Conservation (phyloP, 345 rosid genomes). For the Bruguiera parviflora region DNA sequence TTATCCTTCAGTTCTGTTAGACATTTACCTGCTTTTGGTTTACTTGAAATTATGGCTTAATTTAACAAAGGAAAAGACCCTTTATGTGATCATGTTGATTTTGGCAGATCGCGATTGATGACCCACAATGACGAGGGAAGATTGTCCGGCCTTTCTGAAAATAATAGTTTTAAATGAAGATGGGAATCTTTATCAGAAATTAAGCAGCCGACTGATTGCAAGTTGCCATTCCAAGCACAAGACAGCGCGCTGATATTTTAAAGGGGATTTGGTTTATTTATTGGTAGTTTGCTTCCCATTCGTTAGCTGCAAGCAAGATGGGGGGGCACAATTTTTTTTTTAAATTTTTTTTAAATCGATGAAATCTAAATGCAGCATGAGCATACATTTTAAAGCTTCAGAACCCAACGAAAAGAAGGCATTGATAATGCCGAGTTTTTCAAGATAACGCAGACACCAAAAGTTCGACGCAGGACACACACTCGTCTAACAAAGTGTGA, state of each 20-base stretch:
- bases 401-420: too few relatives aligned
- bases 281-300: neutral
- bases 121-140: neutral
- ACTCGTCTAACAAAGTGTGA: too few relatives aligned
- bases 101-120: slow-evolving; percentile 13
- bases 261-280: too few relatives aligned
- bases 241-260: neutral
- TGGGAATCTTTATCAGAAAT: neutral
- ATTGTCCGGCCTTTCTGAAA: neutral
- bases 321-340: too few relatives aligned
- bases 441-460: too few relatives aligned
- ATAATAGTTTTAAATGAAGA: neutral
- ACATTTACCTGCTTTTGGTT: slow-evolving; percentile 10
- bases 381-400: too few relatives aligned
- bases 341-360: too few relatives aligned
- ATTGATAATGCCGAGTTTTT: too few relatives aligned
- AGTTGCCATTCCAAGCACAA: neutral
- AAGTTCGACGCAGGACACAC: too few relatives aligned
- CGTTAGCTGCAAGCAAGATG: neutral
- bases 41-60: slow-evolving; percentile 11
- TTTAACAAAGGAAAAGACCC: neutral
- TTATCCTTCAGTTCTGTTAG: slow-evolving; percentile 7
- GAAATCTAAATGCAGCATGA: too few relatives aligned
- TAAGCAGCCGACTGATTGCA: neutral
- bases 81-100: slow-evolving; percentile 8